Evolutionary conservation across 139 green algal species (phyloP), one percentile per base, ranked within the genome.

Genomic region (Chara braunii): DNA sequence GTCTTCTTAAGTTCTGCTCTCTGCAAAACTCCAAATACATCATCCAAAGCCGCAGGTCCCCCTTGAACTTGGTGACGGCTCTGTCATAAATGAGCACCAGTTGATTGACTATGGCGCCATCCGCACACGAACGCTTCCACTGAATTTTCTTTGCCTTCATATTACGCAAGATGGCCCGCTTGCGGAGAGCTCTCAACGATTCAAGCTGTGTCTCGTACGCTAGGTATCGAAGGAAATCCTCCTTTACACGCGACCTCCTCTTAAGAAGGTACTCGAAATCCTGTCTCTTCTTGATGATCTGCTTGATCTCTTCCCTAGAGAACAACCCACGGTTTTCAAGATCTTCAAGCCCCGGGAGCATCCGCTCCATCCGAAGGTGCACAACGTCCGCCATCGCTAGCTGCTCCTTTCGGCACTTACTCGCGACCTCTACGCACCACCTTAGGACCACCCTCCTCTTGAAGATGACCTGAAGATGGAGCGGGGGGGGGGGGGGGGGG

Each of bases 321-420:
- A 97, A 96, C 62, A 94, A 91, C n/a, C 89, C 84, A 11, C 85
- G 81, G 44, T 82, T 54, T 34, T 93, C 84, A 37, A 94, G 51
- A 40, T 91, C 90, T 69, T 97, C 89, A 74, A 97, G 68, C 85
- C 96, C 90, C 51, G 89, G 90, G 9, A 97, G 70, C 88, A 95
- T 95, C 42, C 86, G 78, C 85, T 97, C 90, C 86, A 97, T 80
- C 7, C 94, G 57, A 54, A 88, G 87, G 4, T 86, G 75, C 52
- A 91, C 85, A 8, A 85, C 85, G 72, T 89, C 83, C 43, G 85
- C 85, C 85, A 91, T 90, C 11, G 68, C 57, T n/a, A n/a, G n/a
- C n/a, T n/a, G n/a, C n/a, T 24, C 24, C 63, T 54, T n/a, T n/a
- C n/a, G n/a, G n/a, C n/a, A n/a, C n/a, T n/a, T n/a, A n/a, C n/a